phyloP scores from a whole-genome alignment of 441 rosid species.

The Bocquillonia castaneifolia region DNA sequence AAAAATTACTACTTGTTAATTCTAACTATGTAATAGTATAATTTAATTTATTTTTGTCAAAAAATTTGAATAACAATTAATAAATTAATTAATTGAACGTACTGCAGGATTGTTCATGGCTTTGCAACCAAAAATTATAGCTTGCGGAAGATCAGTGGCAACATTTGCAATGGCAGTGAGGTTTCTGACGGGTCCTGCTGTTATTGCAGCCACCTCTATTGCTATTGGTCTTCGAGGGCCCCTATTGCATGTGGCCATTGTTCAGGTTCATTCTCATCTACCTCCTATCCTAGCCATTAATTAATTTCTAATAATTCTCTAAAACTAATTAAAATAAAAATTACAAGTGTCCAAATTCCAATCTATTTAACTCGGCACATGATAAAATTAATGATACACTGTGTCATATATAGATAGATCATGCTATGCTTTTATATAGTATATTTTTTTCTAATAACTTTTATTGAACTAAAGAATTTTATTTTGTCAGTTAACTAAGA shows the following conservation, averaged over 20 bases:
- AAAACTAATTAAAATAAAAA: neutral
- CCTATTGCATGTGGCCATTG: slow-evolving; percentile 77
- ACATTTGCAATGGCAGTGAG: slow-evolving; percentile 86
- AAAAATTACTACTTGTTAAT: too few species aligned
- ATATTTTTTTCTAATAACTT: too few species aligned
- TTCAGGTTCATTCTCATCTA: slow-evolving; percentile 42
- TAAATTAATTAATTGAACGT: neutral
- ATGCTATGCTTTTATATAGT: too few species aligned
- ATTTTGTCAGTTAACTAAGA: too few species aligned
- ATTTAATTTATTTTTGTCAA: too few species aligned
- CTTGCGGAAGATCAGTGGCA: slow-evolving; percentile 85
- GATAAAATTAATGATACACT: too few species aligned
- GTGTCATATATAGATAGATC: too few species aligned
- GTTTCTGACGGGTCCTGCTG: slow-evolving; percentile 87
- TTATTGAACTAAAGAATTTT: too few species aligned
- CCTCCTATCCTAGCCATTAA: neutral
- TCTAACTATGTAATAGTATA: too few species aligned
- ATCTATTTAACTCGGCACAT: too few species aligned
- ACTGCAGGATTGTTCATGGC: slow-evolving; percentile 81
- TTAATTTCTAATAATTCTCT: neutral
- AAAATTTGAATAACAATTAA: too few species aligned
- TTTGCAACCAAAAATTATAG: slow-evolving; percentile 74
- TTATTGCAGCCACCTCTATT: slow-evolving; percentile 83
- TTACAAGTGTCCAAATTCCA: too few species aligned
- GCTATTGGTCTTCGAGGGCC: slow-evolving; percentile 76